Evolutionary conservation across 345 rosid genomes (phyloP), one percentile per base, ranked within the genome.

Genomic region (Hibiscus trionum): DNA sequence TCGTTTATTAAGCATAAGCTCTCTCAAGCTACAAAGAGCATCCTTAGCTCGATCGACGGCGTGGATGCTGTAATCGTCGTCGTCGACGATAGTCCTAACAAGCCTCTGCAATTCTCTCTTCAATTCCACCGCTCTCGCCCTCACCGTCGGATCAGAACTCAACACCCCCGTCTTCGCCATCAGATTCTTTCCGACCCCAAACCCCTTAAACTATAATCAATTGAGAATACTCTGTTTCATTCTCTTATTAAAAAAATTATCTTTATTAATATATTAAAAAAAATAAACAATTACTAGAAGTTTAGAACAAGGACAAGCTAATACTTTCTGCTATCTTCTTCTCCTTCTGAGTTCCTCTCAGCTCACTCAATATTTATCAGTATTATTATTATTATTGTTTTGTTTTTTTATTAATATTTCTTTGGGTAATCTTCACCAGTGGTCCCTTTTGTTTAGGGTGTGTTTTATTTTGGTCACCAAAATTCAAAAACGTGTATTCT

Each of bases 31-130:
- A 44, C 71, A 82, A 7, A 95, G 84, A 19, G 84, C 79, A 12
- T 86, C 91, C n/a, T 69, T 87, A 24, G 97, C 92, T 42, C 76
- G 90, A 84, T 95, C 96, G 73, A 95, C 69, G 31, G 75, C 77
- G 60, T 86, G 94, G 26, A 79, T 37, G 33, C 78, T 64, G 61
- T 60, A 86, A 75, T 90, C 97, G 7, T 88, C 99, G 9, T 84
- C 90, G 29, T 86, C 96, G 35, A 82, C 84, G 46, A 95, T 90
- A 49, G 73, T 75, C 84, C 69, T 85, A 35, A 92, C 87, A 1
- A 95, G 79, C 75, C 78, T 91, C 78, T 83, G 84, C 75, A 92
- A 77, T 75, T 92, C 93, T 31, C 79, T 87, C 82, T 90, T 90
- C 69, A 92, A 71, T 76, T 89, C 99, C 37, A 72, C 82, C 5